Conservation (phyloP, 208 protist species). For the Zelonia costaricensis region DNA sequence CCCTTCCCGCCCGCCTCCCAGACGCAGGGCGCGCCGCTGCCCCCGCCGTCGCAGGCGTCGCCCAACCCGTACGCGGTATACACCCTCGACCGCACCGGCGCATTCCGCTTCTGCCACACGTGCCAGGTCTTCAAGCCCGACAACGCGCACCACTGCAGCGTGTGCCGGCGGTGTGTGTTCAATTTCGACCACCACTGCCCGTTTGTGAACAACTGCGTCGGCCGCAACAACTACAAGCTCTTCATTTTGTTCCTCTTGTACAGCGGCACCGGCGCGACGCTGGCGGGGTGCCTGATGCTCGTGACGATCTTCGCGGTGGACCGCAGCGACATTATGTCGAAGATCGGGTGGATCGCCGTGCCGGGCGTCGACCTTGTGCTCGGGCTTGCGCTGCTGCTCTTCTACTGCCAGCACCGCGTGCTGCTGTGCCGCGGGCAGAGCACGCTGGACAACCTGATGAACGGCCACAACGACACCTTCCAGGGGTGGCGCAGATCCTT, state of each 20-base stretch:
- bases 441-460: conserved; percentile 49
- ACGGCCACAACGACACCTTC: neutral
- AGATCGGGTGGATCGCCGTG: conserved; percentile 34
- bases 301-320: conserved; percentile 51
- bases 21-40: neutral
- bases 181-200: conserved; percentile 93
- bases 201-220: conserved; percentile 92
- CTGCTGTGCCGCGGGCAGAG: conserved; percentile 39
- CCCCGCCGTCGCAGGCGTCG: neutral
- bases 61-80: conserved; percentile 48
- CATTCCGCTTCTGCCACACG: conserved; percentile 57
- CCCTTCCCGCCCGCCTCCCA: too few relatives aligned
- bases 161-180: conserved; percentile 76
- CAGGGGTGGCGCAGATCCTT: neutral
- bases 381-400: conserved; percentile 22
- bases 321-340: conserved; percentile 1
- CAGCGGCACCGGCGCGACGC: conserved; percentile 21
- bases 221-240: conserved; percentile 84
- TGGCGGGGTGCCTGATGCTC: conserved; percentile 30
- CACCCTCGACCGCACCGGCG: conserved; percentile 30
- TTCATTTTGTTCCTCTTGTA: conserved; percentile 84
- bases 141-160: conserved; percentile 80
- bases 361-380: conserved; percentile 31
- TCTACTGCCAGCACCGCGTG: conserved; percentile 36
- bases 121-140: conserved; percentile 84